Evolutionary conservation across 176 grass and related monocot species (phyloP).

Genomic region (Phragmites australis): DNA sequence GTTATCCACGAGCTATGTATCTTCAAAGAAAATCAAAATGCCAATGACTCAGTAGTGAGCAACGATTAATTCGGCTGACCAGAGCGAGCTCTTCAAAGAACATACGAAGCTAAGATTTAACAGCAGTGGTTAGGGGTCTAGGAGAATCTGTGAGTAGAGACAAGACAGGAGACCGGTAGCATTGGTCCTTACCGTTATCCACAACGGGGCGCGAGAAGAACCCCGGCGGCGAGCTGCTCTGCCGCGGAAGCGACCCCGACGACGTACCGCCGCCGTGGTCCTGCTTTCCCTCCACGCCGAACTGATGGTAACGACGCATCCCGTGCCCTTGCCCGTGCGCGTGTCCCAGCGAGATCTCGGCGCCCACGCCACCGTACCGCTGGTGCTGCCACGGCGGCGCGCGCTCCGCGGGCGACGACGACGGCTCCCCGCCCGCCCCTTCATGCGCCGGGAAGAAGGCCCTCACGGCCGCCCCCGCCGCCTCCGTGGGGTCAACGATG

Average conservation of each 20-base stretch:
- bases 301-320: constrained; percentile 33
- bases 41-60: too few species aligned
- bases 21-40: too few species aligned
- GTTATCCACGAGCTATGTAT: too few species aligned
- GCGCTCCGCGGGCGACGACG: constrained; percentile 19
- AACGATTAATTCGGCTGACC: too few species aligned
- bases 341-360: constrained; percentile 34
- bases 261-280: neutral
- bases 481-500: constrained; percentile 31
- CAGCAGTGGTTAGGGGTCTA: neutral
- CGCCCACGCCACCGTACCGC: neutral
- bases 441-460: constrained; percentile 32
- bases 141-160: neutral
- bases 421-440: neutral
- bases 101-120: neutral
- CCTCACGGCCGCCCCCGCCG: neutral
- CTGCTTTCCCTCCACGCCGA: constrained; percentile 24
- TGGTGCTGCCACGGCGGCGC: neutral
- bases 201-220: constrained; percentile 67
- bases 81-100: neutral
- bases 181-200: constrained; percentile 47
- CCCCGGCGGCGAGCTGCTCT: constrained; percentile 66
- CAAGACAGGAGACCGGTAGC: neutral
- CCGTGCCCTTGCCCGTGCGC: neutral
- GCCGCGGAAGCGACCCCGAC: constrained; percentile 36